Evolutionary conservation across 345 rosid species (phyloP).

Genomic region (Sapria himalayana): DNA sequence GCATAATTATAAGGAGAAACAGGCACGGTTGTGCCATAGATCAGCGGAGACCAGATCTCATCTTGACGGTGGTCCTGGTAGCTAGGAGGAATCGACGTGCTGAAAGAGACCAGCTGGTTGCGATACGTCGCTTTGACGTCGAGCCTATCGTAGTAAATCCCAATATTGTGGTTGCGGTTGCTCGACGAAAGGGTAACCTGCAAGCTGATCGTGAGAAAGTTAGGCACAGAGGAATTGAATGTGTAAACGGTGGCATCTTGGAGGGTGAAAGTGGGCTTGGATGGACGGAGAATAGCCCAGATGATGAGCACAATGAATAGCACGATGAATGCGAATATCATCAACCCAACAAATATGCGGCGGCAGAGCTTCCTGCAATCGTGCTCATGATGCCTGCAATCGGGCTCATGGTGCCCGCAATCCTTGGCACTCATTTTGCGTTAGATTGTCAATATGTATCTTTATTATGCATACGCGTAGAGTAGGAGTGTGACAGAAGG

Average conservation of each 20-base stretch:
- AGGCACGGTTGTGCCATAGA: conserved; percentile 17
- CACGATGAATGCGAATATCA: conserved; percentile 10
- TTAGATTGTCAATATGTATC: too few relatives aligned
- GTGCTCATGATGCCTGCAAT: conserved; percentile 12
- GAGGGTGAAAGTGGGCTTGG: conserved; percentile 14
- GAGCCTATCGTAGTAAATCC: conserved; percentile 26
- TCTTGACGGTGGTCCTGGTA: conserved; percentile 28
- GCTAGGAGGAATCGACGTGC: conserved; percentile 9
- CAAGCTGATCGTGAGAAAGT: conserved; percentile 13
- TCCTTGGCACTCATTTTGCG: conserved; percentile 2
- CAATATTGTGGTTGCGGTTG: conserved; percentile 13
- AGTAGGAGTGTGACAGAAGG: too few relatives aligned
- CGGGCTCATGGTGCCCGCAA: conserved; percentile 5
- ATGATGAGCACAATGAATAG: conserved; percentile 8
- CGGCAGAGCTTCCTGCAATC: conserved; percentile 1
- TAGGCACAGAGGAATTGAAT: conserved; percentile 15
- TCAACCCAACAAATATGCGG: conserved; percentile 4
- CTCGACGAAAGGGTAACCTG: conserved; percentile 11
- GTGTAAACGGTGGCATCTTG: conserved; percentile 15
- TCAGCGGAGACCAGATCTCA: conserved; percentile 27
- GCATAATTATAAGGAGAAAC: conserved; percentile 20
- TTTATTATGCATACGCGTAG: too few relatives aligned
- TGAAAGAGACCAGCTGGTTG: conserved; percentile 19
- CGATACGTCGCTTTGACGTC: conserved; percentile 19
- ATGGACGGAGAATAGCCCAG: conserved; percentile 10